These are phyloP conservation scores for Globisporangium abappressorium DNA, from an alignment of 352 stramenopile species.

Conservation along the genomic window DNA sequence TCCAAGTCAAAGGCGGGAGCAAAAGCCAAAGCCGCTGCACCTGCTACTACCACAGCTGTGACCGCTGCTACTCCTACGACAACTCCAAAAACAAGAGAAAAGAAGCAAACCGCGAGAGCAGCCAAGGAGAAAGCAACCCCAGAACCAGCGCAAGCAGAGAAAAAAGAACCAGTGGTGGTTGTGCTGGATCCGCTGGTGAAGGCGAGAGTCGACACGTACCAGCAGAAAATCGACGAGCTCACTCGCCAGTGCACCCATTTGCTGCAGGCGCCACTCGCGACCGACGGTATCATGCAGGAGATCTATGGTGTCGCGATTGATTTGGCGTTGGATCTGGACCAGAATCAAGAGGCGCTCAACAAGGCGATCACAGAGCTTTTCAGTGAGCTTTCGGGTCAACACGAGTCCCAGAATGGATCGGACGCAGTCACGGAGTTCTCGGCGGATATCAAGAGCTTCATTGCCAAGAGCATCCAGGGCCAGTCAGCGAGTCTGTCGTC, in stretches of 20 bases:
- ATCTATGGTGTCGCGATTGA: slow-evolving; percentile 70
- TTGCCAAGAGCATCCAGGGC: slow-evolving; percentile 52
- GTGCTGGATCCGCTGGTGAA: slow-evolving; percentile 54
- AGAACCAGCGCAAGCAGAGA: slow-evolving; percentile 16
- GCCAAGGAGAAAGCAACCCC: slow-evolving; percentile 12
- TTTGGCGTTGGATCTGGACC: slow-evolving; percentile 31
- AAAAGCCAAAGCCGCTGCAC: slow-evolving; percentile 2
- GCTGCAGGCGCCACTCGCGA: slow-evolving; percentile 19
- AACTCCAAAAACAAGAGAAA: slow-evolving; percentile 5
- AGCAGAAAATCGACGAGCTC: slow-evolving; percentile 74
- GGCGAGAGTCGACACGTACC: slow-evolving; percentile 65
- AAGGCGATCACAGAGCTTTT: slow-evolving; percentile 19
- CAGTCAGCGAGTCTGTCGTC: slow-evolving; percentile 35
- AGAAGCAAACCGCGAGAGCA: slow-evolving; percentile 20
- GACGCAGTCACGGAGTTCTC: slow-evolving; percentile 22
- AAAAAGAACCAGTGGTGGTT: slow-evolving; percentile 25
- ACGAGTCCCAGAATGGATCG: slow-evolving; percentile 19
- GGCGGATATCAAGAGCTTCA: slow-evolving; percentile 45
- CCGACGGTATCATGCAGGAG: slow-evolving; percentile 56
- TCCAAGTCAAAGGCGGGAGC: not conserved
- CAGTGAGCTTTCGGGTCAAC: not conserved
- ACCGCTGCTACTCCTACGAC: not conserved
- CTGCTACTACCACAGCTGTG: not conserved
- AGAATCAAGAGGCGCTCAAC: slow-evolving; percentile 17
- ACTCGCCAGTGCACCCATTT: slow-evolving; percentile 44